Base-by-base conservation (phyloP, 768 basidiomycete species). In the Dendrothele bispora region DNA sequence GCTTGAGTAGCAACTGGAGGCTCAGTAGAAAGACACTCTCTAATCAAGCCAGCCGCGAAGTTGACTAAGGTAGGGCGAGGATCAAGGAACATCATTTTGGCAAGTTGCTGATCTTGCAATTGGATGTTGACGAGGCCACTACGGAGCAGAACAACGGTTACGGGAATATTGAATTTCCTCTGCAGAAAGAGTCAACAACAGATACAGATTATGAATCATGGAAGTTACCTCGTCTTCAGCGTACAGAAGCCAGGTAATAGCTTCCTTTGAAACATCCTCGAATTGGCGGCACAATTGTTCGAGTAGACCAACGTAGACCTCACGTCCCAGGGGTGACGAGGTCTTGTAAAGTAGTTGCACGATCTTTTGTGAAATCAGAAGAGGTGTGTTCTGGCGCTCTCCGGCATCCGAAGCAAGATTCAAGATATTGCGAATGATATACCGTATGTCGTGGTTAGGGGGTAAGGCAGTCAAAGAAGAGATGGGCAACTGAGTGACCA, bases 151-250 rank as follows among this genome's bases (percentile, higher is more conserved):
- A 91, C 89, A 24, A 91, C 83, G 0, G 94, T 97, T 54, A 97
- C 95, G 10, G 93, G 82, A 10, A 98, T 85, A 61, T 98, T 98
- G 69, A 90, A 88, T 70, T 99, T 99, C 58, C 97, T 91, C 91
- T 95, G 57, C 7, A 42, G 49, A 54, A 53, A 27, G 30, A 17
- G 14, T 52, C 45, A 35, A 38, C 55, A 30, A 56, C 45, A 1
- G 50, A 30, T 36, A 28, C 35, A 22, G 45, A 28, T 15, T 18
- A 32, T 27, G 7, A 12, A 22, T 17, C 11, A 17, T 39, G 54
- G 15, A 5, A 71, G 82, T 47, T 47, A 94, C 93, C 72, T 95
- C 91, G 61, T 99, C 97, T 61, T 98, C 95, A 3, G 97, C 91
- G 61, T 93, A 97, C 37, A 98, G 71, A 39, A 99, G 73, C 97